Evolutionary conservation across 805 yeast species (phyloP).

Genomic region (Lipomyces lipofer): DNA sequence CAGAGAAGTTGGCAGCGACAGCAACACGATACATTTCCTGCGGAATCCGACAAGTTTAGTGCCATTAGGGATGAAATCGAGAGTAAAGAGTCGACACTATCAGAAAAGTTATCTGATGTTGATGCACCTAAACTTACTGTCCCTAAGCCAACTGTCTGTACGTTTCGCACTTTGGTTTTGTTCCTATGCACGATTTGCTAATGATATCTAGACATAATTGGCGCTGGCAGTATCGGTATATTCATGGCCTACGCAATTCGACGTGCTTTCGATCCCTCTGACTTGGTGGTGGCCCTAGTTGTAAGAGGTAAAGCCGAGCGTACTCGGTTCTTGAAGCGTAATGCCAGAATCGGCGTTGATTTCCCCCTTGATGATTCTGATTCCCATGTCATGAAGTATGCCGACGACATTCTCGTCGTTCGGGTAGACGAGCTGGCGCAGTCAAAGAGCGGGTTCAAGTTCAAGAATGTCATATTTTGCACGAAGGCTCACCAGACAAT

Average conservation of each 20-base stretch:
- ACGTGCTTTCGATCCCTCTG: slow-evolving; percentile 3
- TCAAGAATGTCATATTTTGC: slow-evolving; percentile 65
- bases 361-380: not conserved
- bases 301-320: not conserved
- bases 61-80: too few relatives aligned
- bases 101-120: too few relatives aligned
- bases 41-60: too few relatives aligned
- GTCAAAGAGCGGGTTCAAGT: too few relatives aligned
- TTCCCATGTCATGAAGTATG: not conserved
- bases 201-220: slow-evolving; percentile 5
- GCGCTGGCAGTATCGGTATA: slow-evolving; percentile 19
- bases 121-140: too few relatives aligned
- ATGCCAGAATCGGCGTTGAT: not conserved
- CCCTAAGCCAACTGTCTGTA: too few relatives aligned
- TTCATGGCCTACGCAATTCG: slow-evolving; percentile 12
- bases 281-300: slow-evolving; percentile 7
- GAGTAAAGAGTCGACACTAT: too few relatives aligned
- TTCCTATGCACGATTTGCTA: too few relatives aligned
- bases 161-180: too few relatives aligned
- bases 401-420: not conserved
- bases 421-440: slow-evolving; percentile 11
- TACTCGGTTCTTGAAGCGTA: not conserved
- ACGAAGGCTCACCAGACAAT: slow-evolving; percentile 79
- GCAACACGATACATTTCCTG: too few relatives aligned
- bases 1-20: too few relatives aligned